phyloP scores from a whole-genome alignment of 805 yeast genomes.

The Blastobotrys terrestris region DNA sequence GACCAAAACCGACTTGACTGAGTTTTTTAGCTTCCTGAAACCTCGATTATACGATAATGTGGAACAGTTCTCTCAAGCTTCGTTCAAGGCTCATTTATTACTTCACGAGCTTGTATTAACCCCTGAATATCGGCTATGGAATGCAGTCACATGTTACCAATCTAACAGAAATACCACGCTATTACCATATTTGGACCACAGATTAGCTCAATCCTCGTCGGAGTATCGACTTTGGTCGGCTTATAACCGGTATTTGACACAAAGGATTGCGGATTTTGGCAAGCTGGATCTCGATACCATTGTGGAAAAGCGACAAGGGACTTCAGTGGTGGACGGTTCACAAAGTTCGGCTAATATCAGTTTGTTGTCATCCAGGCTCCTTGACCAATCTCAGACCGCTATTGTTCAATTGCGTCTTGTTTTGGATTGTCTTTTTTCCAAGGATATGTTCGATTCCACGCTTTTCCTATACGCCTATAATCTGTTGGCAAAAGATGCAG shows the following conservation, averaged over 20 bases:
- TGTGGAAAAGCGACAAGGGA: conserved; percentile 12
- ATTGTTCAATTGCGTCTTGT: conserved; percentile 12
- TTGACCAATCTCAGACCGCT: conserved; percentile 14
- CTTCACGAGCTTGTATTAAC: conserved; percentile 15
- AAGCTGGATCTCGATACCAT: conserved; percentile 14
- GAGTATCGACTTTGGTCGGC: conserved; percentile 8
- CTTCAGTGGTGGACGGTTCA: conserved; percentile 10
- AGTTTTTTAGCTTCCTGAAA: conserved; percentile 10
- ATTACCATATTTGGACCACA: conserved; percentile 6
- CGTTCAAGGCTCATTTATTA: conserved; percentile 16
- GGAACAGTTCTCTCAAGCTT: conserved; percentile 1
- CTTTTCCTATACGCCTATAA: conserved; percentile 10
- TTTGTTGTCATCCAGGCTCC: conserved; percentile 5
- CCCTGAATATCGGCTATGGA: conserved; percentile 5
- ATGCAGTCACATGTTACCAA: background rate
- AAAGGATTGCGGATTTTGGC: conserved; percentile 12
- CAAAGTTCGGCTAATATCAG: conserved; percentile 7
- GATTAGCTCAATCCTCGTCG: background rate
- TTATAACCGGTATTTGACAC: conserved; percentile 16
- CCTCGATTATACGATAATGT: conserved; percentile 5
- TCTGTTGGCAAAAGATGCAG: conserved; percentile 15
- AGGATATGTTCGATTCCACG: conserved; percentile 8
- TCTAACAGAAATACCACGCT: background rate
- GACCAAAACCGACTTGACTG: conserved; percentile 3
- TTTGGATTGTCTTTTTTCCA: conserved; percentile 16